Evolutionary conservation across 768 basidiomycete genomes (phyloP).

Genomic region (Mycena metata): DNA sequence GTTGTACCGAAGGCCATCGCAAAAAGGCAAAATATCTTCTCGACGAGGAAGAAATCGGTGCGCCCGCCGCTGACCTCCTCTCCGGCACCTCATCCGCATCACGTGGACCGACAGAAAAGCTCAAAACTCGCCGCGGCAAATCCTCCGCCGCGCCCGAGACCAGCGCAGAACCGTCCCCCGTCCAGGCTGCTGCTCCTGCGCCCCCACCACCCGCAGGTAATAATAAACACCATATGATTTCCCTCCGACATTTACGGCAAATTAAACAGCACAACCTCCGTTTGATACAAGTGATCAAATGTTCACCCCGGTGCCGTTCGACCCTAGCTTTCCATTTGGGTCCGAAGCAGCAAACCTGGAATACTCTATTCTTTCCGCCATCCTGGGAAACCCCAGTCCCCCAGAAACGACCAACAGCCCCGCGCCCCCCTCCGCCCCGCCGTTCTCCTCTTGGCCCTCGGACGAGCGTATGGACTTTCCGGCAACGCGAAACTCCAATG

Average conservation of each 20-base stretch:
- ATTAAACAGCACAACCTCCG: slow-evolving; percentile 42
- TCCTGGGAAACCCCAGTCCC: slow-evolving; percentile 84
- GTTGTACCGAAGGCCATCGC: slow-evolving; percentile 93
- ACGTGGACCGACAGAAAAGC: slow-evolving; percentile 61
- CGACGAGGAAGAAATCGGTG: slow-evolving; percentile 94
- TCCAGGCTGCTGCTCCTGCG: slow-evolving; percentile 39
- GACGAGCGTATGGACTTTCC: slow-evolving; percentile 45
- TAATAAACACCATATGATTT: slow-evolving; percentile 16
- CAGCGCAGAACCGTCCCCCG: slow-evolving; percentile 48
- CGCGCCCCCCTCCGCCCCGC: slow-evolving; percentile 54
- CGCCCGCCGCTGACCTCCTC: slow-evolving; percentile 51
- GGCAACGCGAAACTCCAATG: slow-evolving; percentile 25
- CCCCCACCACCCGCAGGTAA: slow-evolving; percentile 51
- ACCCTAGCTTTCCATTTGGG: slow-evolving; percentile 77
- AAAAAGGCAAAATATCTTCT: slow-evolving; percentile 99
- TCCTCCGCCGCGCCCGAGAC: slow-evolving; percentile 55
- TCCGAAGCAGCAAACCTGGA: slow-evolving; percentile 95
- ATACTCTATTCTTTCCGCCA: slow-evolving; percentile 93
- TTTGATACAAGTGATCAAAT: slow-evolving; percentile 71
- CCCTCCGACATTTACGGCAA: slow-evolving; percentile 21
- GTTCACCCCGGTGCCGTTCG: slow-evolving; percentile 68
- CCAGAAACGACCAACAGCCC: slow-evolving; percentile 55
- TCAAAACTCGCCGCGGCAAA: slow-evolving; percentile 58
- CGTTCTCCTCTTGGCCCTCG: slow-evolving; percentile 60
- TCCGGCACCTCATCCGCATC: slow-evolving; percentile 42